phyloP scores from a whole-genome alignment of 495 filamentous ascomycete species.

The Aspergillus sparsus region DNA sequence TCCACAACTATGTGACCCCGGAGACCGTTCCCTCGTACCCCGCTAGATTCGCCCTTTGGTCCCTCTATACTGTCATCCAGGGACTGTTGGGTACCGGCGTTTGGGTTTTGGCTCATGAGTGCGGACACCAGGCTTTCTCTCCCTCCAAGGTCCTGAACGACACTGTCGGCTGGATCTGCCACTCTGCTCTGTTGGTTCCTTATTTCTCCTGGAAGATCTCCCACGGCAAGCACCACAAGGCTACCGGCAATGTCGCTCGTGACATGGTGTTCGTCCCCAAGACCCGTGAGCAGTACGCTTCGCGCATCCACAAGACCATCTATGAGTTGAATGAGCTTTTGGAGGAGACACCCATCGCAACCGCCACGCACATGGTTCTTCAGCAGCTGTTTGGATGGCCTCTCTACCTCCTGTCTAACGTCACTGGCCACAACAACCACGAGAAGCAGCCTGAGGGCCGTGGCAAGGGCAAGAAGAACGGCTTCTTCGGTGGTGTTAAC shows the following conservation, averaged over 20 bases:
- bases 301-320: constrained; percentile 63
- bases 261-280: constrained; percentile 98
- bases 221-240: constrained; percentile 94
- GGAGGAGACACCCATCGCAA: constrained; percentile 92
- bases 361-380: constrained; percentile 65
- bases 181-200: constrained; percentile 79
- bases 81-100: constrained; percentile 66
- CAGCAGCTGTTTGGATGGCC: constrained; percentile 94
- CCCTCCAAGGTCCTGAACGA: constrained; percentile 78
- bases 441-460: constrained; percentile 81
- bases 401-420: constrained; percentile 78
- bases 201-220: constrained; percentile 95
- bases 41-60: constrained; percentile 54
- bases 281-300: constrained; percentile 74
- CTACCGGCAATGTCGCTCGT: constrained; percentile 89
- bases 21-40: constrained; percentile 57
- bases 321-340: constrained; percentile 84
- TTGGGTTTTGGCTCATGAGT: constrained; percentile 75
- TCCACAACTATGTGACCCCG: constrained; percentile 66
- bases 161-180: constrained; percentile 80
- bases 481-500: constrained; percentile 78
- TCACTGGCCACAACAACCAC: constrained; percentile 94
- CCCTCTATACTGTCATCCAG: constrained; percentile 64
- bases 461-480: constrained; percentile 87
- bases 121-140: constrained; percentile 80